phyloP scores from a whole-genome alignment of 306 rosid genomes.

The Cicer judaicum region DNA sequence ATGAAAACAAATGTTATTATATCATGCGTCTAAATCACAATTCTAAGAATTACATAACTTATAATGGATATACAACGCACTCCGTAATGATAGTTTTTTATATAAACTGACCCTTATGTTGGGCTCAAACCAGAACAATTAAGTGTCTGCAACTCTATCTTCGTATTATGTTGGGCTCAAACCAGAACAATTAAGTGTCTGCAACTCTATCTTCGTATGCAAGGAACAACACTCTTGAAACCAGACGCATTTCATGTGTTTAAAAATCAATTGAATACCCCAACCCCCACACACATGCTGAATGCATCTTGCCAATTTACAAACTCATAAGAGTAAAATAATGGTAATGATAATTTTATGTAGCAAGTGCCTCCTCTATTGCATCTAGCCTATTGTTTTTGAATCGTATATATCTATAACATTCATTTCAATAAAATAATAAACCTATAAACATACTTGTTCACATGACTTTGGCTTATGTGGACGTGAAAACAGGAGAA shows the following conservation, averaged over 20 bases:
- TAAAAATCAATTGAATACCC: background rate
- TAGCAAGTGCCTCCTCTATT: background rate
- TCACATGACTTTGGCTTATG: background rate
- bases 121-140: background rate
- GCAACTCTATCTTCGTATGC: background rate
- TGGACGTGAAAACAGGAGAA: too few relatives aligned
- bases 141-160: too few relatives aligned
- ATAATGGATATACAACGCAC: background rate
- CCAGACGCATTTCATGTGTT: background rate
- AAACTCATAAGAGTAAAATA: background rate
- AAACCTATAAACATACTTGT: background rate
- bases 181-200: too few relatives aligned
- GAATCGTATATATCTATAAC: background rate
- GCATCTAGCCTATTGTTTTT: background rate
- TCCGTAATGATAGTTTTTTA: conserved; percentile 21
- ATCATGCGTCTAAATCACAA: background rate
- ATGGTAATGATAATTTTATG: background rate
- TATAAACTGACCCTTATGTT: background rate
- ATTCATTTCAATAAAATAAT: background rate
- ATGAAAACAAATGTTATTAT: conserved; percentile 11
- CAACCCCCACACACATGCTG: too few relatives aligned
- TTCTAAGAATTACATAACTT: background rate
- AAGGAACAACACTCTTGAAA: background rate
- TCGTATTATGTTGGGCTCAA: too few relatives aligned
- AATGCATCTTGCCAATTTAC: conserved; percentile 5